Conservation (phyloP, 1,284 basidiomycete species). For the Malassezia sp. region DNA sequence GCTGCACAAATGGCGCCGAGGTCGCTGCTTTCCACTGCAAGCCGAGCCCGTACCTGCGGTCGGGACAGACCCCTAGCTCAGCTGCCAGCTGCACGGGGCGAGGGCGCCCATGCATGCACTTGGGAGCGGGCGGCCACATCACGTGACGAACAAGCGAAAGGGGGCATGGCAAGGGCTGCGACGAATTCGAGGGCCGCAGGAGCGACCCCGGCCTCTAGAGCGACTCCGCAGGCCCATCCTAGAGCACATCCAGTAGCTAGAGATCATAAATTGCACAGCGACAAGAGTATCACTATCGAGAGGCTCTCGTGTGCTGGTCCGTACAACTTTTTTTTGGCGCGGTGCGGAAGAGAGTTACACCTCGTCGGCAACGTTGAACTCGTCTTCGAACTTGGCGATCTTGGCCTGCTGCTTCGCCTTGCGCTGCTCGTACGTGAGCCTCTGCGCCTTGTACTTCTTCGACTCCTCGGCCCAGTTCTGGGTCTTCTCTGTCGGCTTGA, state of each 20-base stretch:
- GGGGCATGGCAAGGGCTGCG: no score
- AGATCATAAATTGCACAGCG: conserved; percentile 12
- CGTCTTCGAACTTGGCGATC: conserved; percentile 35
- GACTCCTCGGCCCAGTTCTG: conserved; percentile 73
- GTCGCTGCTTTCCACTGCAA: no score
- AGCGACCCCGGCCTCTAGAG: no score
- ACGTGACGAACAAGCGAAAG: no score
- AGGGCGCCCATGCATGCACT: no score
- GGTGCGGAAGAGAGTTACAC: background rate
- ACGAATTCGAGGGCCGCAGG: no score
- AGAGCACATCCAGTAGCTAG: no score
- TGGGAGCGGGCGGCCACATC: no score
- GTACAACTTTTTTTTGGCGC: background rate
- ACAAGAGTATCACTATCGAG: conserved; percentile 5
- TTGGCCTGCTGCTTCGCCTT: conserved; percentile 41
- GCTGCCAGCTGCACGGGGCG: no score
- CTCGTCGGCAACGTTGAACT: conserved; percentile 11
- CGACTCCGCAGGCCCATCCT: no score
- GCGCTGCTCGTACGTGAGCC: conserved; percentile 63
- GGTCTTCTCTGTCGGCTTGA: conserved; percentile 81
- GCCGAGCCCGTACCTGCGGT: no score
- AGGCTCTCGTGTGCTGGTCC: background rate
- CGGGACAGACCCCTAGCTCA: no score
- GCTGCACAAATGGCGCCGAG: conserved; percentile 18
- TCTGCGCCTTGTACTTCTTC: conserved; percentile 61